These are phyloP conservation scores for Pyrenophora tritici-repentis DNA, from an alignment of 2,329 filamentous ascomycete genomes.

Conservation along the genomic window DNA sequence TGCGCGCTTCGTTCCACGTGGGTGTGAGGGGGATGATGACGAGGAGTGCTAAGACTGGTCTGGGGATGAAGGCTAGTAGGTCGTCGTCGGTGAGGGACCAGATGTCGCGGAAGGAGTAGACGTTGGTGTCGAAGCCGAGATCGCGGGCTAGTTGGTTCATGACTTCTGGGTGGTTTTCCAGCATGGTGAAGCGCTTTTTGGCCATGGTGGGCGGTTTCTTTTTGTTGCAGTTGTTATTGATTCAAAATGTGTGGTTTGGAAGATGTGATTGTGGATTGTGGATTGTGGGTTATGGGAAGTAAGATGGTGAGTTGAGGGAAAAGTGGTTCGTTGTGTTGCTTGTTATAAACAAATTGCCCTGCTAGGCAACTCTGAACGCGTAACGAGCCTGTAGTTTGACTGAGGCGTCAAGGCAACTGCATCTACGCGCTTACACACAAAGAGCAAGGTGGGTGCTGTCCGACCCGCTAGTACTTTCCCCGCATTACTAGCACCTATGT, in stretches of 20 bases:
- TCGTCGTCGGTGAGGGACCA: slow-evolving; percentile 58
- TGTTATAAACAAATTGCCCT: not conserved
- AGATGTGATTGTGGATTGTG: no score
- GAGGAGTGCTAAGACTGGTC: slow-evolving; percentile 60
- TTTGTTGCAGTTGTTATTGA: no score
- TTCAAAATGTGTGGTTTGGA: no score
- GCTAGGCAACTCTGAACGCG: slow-evolving; percentile 14
- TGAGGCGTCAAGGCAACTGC: not conserved
- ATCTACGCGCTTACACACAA: not conserved
- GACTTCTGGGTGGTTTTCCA: slow-evolving; percentile 61
- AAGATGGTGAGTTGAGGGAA: not conserved
- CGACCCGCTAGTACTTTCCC: no score
- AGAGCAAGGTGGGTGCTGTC: no score
- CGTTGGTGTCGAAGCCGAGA: slow-evolving; percentile 53
- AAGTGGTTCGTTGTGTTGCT: not conserved
- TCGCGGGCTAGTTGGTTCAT: slow-evolving; percentile 56
- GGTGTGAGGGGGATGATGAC: slow-evolving; percentile 56
- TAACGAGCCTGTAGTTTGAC: not conserved
- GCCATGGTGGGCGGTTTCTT: slow-evolving; percentile 19
- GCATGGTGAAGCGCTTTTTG: slow-evolving; percentile 35
- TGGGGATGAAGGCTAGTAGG: slow-evolving; percentile 56
- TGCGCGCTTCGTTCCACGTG: slow-evolving; percentile 48
- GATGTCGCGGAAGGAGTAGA: slow-evolving; percentile 59
- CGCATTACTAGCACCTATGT: no score
- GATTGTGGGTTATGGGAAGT: no score